These are phyloP conservation scores for Chlorella sp. DNA, from an alignment of 139 green algal species.

Conservation along the genomic window DNA sequence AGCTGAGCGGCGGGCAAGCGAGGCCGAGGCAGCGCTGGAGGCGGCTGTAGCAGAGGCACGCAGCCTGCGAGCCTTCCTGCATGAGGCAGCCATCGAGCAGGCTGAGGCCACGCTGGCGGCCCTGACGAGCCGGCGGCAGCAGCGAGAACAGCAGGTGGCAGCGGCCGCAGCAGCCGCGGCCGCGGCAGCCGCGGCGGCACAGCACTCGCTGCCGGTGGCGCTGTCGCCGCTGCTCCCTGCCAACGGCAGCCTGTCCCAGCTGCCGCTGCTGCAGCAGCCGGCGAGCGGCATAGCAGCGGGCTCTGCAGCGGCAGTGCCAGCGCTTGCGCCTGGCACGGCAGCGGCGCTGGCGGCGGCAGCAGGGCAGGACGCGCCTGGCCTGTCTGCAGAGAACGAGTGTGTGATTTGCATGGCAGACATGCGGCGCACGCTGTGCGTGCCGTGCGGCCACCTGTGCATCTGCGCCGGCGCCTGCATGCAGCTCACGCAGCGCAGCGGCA, in stretches of 20 bases:
- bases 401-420: slow-evolving; percentile 4
- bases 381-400: slow-evolving; percentile 3
- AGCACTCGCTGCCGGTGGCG: not conserved
- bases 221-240: not conserved
- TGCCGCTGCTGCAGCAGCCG: not conserved
- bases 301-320: not conserved
- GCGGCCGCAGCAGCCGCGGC: no score
- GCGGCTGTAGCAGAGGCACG: no score
- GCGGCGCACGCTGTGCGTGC: slow-evolving; percentile 26
- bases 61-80: no score
- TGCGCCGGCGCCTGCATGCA: slow-evolving; percentile 9
- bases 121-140: no score
- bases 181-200: no score
- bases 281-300: not conserved
- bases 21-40: no score
- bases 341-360: not conserved
- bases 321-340: not conserved
- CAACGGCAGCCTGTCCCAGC: slow-evolving; percentile 11
- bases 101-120: no score
- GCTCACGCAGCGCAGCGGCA: not conserved
- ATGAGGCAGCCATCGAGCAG: no score
- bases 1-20: no score
- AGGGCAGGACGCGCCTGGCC: not conserved
- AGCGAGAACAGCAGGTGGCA: no score
- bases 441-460: slow-evolving; percentile 30